A percentile compares a stretch with the other conserved stretches of the same genome.
These are phyloP conservation scores for Mycosarcoma maydis DNA, from an alignment of 1,284 basidiomycete genomes.

Conservation along the genomic window DNA sequence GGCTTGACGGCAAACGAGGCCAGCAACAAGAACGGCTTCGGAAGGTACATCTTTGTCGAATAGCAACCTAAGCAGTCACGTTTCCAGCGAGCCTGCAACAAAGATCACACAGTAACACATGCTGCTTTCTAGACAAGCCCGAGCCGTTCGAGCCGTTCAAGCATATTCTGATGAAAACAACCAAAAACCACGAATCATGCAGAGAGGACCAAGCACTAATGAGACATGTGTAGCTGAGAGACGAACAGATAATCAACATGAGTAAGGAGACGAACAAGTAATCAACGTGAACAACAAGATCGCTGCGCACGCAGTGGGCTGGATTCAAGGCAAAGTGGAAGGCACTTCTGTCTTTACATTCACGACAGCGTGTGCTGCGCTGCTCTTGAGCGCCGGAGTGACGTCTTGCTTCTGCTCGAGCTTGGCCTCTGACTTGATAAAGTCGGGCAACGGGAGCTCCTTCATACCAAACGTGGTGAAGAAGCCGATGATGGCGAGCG, in stretches of 20 bases:
- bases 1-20: slow-evolving; percentile 18
- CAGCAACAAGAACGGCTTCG: slow-evolving; percentile 8
- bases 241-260: no score
- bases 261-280: no score
- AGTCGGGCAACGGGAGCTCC: slow-evolving; percentile 51
- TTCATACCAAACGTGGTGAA: slow-evolving; percentile 44
- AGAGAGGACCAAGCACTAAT: no score
- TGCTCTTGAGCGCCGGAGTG: not conserved
- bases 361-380: not conserved
- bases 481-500: slow-evolving; percentile 34
- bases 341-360: slow-evolving; percentile 6
- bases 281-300: not conserved
- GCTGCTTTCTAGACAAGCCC: no score
- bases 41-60: slow-evolving; percentile 13
- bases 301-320: no score
- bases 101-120: no score
- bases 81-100: no score
- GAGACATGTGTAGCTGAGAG: no score
- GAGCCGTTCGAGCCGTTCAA: no score
- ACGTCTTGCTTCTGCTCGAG: slow-evolving; percentile 15
- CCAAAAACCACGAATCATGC: no score
- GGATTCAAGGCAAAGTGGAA: slow-evolving; percentile 8
- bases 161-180: no score
- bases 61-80: no score
- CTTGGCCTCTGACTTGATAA: slow-evolving; percentile 27